A percentile compares a stretch with the other conserved stretches of the same genome.
Conservation (phyloP, 225 moss, liverwort and hornwort genomes). For the Lunularia cruciata region DNA sequence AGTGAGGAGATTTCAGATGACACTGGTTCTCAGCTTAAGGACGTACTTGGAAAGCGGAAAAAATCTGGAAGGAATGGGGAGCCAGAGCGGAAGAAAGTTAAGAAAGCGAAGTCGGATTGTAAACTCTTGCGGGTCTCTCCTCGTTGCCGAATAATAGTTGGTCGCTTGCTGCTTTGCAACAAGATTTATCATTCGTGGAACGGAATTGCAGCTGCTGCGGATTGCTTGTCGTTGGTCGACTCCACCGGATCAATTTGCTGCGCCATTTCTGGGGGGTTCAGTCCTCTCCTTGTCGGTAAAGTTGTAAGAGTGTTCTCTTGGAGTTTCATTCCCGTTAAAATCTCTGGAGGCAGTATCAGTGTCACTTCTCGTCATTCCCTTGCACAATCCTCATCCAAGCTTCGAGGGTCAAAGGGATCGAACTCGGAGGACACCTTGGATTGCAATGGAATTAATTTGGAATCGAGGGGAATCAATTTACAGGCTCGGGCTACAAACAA, state of each 20-base stretch:
- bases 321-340: constrained; percentile 47
- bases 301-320: constrained; percentile 43
- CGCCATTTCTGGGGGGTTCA: constrained; percentile 46
- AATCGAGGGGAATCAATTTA: neutral
- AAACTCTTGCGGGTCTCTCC: constrained; percentile 26
- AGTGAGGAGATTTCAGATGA: neutral
- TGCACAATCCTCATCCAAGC: neutral
- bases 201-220: constrained; percentile 45
- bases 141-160: constrained; percentile 43
- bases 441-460: neutral
- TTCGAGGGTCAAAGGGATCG: neutral
- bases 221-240: constrained; percentile 73
- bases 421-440: neutral
- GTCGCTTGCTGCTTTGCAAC: constrained; percentile 72
- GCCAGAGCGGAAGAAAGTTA: neutral
- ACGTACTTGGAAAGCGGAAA: constrained; percentile 18
- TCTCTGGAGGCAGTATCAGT: neutral
- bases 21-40: neutral
- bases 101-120: constrained; percentile 30
- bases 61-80: neutral
- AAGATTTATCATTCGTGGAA: constrained; percentile 41
- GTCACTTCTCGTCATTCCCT: neutral
- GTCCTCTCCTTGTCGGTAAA: constrained; percentile 53
- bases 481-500: neutral
- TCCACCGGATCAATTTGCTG: constrained; percentile 64